Evolutionary conservation across 2,329 filamentous ascomycete species (phyloP).

Genomic region (Penicillium decumbens): DNA sequence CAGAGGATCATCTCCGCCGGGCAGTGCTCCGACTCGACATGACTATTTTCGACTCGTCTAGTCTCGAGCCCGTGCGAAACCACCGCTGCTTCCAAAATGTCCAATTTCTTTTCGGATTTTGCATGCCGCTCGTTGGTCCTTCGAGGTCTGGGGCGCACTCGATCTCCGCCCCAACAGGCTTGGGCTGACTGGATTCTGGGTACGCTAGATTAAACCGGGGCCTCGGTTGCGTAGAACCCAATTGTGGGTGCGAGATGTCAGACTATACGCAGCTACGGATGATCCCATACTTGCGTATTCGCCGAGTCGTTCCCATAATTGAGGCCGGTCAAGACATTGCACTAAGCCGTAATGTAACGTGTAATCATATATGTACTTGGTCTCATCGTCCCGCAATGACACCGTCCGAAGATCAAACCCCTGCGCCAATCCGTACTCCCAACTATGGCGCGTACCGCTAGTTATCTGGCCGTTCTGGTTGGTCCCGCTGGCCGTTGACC

Average conservation of each 20-base stretch:
- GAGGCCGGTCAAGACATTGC: neutral
- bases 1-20: neutral
- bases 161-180: slow-evolving; percentile 6
- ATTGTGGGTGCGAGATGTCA: neutral
- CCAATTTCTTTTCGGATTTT: neutral
- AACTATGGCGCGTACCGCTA: neutral
- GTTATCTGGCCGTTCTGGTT: neutral
- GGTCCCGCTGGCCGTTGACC: slow-evolving; percentile 21
- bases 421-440: neutral
- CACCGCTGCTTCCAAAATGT: neutral
- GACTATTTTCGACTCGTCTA: slow-evolving; percentile 2
- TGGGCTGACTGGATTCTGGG: neutral
- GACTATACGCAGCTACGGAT: neutral
- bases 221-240: slow-evolving; percentile 1
- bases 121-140: slow-evolving; percentile 4
- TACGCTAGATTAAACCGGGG: slow-evolving; percentile 2
- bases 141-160: slow-evolving; percentile 7
- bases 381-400: slow-evolving; percentile 11
- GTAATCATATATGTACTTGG: slow-evolving; percentile 4
- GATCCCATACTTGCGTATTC: neutral
- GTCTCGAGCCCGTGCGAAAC: slow-evolving; percentile 1
- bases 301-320: neutral
- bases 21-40: neutral
- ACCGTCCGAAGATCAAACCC: neutral
- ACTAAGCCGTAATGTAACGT: neutral